These are phyloP conservation scores for Limnanthes douglasii DNA, from an alignment of 345 rosid genomes.

Conservation along the genomic window DNA sequence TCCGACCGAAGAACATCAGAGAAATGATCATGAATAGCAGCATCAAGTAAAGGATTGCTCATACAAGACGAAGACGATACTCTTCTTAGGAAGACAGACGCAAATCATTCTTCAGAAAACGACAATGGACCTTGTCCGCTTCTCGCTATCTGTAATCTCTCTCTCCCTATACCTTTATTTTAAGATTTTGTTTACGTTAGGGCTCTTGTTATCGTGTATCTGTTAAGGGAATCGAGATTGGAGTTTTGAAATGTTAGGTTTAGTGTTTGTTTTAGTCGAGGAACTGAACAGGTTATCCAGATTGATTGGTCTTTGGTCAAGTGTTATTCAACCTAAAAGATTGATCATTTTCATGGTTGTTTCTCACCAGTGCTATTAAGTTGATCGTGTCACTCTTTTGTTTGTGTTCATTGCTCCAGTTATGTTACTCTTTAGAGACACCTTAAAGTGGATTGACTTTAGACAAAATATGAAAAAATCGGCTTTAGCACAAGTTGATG, in stretches of 20 bases:
- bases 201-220: conserved; percentile 5
- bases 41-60: conserved; percentile 34
- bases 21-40: conserved; percentile 10
- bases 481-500: too few species aligned
- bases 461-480: too few species aligned
- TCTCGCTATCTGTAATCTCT: conserved; percentile 72
- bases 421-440: too few species aligned
- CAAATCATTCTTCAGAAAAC: conserved; percentile 89
- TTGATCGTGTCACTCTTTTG: too few species aligned
- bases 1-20: conserved; percentile 14
- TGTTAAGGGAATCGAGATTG: conserved; percentile 5
- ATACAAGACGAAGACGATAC: conserved; percentile 66
- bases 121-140: conserved; percentile 99
- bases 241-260: not conserved
- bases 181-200: conserved; percentile 7
- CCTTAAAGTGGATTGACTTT: too few species aligned
- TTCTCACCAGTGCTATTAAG: too few species aligned
- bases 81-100: conserved; percentile 73
- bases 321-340: too few species aligned
- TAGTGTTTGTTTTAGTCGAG: not conserved
- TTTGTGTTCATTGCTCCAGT: too few species aligned
- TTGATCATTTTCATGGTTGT: too few species aligned
- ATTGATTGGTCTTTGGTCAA: conserved; percentile 6
- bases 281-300: not conserved
- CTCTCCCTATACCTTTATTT: conserved; percentile 4